These are phyloP conservation scores for Ceratocystis alfenasii DNA, from an alignment of 2,329 filamentous ascomycete species.

Conservation along the genomic window DNA sequence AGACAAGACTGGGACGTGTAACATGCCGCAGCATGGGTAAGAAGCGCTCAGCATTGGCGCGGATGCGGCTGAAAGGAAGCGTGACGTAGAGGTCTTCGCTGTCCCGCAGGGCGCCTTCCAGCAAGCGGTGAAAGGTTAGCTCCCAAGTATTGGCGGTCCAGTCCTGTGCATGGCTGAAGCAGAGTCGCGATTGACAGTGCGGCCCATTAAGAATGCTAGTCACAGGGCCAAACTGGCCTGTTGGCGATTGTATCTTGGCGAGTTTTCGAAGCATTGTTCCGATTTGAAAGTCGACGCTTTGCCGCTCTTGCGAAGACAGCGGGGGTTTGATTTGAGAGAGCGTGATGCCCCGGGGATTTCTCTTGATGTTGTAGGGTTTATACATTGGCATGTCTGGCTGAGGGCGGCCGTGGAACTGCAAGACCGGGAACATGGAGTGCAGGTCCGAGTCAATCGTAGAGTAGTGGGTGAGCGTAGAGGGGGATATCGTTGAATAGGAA, in stretches of 20 bases:
- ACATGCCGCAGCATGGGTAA: slow-evolving; percentile 42
- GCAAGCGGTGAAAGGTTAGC: slow-evolving; percentile 43
- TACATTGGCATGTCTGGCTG: slow-evolving; percentile 22
- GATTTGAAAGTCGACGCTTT: slow-evolving; percentile 35
- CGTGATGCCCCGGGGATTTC: slow-evolving; percentile 30
- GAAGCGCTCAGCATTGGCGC: slow-evolving; percentile 41
- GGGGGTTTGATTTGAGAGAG: slow-evolving; percentile 31
- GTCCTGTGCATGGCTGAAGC: slow-evolving; percentile 16
- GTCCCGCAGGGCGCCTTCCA: slow-evolving; percentile 47
- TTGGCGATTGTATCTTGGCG: slow-evolving; percentile 35
- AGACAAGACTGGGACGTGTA: slow-evolving; percentile 39
- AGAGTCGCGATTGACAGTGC: slow-evolving; percentile 12
- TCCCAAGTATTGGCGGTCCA: slow-evolving; percentile 37
- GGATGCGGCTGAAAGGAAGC: slow-evolving; percentile 44
- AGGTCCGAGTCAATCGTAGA: slow-evolving; percentile 17
- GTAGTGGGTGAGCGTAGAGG: slow-evolving; percentile 3
- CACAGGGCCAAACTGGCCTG: slow-evolving; percentile 37
- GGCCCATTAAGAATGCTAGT: slow-evolving; percentile 23
- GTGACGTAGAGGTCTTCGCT: slow-evolving; percentile 48
- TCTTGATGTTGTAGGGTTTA: slow-evolving; percentile 35
- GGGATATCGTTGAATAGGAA: neutral
- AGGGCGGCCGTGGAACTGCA: slow-evolving; percentile 18
- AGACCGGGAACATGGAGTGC: slow-evolving; percentile 20
- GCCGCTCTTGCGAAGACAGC: slow-evolving; percentile 30
- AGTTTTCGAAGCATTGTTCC: slow-evolving; percentile 38